A percentile compares a stretch with the other conserved stretches of the same genome.
phyloP scores from a whole-genome alignment of 331 rosid genomes.

The Cydonia oblonga region DNA sequence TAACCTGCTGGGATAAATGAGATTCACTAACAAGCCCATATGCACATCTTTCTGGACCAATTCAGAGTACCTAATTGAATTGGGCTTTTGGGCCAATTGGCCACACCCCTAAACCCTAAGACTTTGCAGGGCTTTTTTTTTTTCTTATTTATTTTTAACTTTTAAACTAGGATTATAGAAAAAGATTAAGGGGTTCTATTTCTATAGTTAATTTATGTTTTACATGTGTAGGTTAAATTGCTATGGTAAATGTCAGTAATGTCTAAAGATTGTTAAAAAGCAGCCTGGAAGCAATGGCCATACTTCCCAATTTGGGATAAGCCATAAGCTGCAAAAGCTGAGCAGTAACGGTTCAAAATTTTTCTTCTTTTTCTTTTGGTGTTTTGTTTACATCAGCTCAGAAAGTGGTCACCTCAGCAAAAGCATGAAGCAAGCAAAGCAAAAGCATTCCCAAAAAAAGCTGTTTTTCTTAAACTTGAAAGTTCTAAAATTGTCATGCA shows the following conservation, averaged over 20 bases:
- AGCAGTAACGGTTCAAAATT: neutral
- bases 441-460: slow-evolving; percentile 7
- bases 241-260: neutral
- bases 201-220: neutral
- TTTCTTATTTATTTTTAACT: too few species aligned
- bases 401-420: slow-evolving; percentile 34
- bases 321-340: neutral
- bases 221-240: neutral
- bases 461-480: neutral
- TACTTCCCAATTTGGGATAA: slow-evolving; percentile 4
- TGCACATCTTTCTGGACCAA: neutral
- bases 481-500: slow-evolving; percentile 21
- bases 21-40: neutral
- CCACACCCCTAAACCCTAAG: neutral
- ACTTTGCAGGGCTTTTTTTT: neutral
- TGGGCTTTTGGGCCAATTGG: neutral
- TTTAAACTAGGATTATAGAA: too few species aligned
- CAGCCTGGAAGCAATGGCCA: neutral
- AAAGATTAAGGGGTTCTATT: slow-evolving; percentile 4
- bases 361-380: neutral
- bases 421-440: neutral
- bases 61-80: neutral
- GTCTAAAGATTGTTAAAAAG: neutral
- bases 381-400: neutral
- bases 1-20: neutral